Evolutionary conservation across 2,329 filamentous ascomycete species (phyloP).

Genomic region (Penicillium expansum): DNA sequence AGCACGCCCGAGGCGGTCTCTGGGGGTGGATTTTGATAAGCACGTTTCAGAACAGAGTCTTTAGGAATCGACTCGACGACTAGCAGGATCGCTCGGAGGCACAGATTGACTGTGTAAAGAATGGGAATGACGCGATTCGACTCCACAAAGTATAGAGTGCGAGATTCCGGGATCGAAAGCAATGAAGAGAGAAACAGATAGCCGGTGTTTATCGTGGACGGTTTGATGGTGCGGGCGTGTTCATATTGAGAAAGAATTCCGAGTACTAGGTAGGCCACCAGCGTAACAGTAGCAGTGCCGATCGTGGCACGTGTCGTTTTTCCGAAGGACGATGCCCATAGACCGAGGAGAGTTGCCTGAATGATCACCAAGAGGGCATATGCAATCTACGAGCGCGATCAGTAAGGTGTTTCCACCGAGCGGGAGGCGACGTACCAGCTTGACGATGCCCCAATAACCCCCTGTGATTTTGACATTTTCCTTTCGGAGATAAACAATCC

Average conservation of each 20-base stretch:
- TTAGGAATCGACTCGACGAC: conserved; percentile 2
- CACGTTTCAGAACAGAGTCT: neutral
- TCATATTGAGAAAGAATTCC: conserved; percentile 3
- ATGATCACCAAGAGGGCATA: neutral
- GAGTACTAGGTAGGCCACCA: neutral
- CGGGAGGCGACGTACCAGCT: neutral
- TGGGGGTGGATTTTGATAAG: conserved; percentile 1
- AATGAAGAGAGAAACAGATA: conserved; percentile 1
- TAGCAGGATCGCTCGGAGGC: neutral
- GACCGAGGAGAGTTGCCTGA: neutral
- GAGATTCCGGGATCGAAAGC: neutral
- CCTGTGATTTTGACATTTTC: neutral
- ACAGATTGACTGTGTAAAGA: neutral
- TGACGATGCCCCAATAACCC: neutral
- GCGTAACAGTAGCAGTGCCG: neutral
- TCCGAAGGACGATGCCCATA: neutral
- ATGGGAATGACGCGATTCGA: conserved; percentile 1
- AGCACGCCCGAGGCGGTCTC: neutral
- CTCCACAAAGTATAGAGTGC: neutral
- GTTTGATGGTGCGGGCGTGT: neutral
- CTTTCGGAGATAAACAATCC: neutral
- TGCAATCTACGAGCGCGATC: neutral
- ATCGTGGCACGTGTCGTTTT: conserved; percentile 2
- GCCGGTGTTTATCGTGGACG: neutral
- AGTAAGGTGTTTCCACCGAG: neutral